Conservation (phyloP, 2,329 filamentous ascomycete genomes). For the Hypocrella siamensis region DNA sequence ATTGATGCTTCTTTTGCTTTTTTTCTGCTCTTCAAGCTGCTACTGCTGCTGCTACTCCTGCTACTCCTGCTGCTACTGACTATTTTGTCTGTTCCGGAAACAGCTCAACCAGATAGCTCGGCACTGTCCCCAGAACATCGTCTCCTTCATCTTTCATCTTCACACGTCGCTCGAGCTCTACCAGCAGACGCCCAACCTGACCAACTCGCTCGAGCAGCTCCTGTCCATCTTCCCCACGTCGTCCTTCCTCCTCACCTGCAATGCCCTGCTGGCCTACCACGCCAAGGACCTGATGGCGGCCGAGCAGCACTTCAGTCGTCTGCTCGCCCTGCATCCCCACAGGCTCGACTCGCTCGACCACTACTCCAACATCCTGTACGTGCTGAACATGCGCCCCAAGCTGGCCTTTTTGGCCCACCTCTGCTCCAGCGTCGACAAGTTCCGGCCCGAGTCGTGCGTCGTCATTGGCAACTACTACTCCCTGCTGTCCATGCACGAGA, state of each 20-base stretch:
- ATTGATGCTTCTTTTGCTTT: no score
- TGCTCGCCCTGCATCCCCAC: constrained; percentile 59
- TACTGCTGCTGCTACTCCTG: no score
- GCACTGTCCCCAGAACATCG: constrained; percentile 74
- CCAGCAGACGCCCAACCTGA: constrained; percentile 62
- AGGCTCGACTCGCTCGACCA: constrained; percentile 82
- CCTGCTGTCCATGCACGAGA: constrained; percentile 85
- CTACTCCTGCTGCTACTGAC: no score
- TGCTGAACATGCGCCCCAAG: constrained; percentile 75
- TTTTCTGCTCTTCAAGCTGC: no score
- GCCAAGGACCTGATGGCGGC: constrained; percentile 62
- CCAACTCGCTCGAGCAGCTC: constrained; percentile 61
- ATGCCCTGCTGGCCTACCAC: constrained; percentile 78
- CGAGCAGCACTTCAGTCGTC: constrained; percentile 56
- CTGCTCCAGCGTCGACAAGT: constrained; percentile 83
- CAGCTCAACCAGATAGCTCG: constrained; percentile 57
- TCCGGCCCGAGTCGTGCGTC: constrained; percentile 90
- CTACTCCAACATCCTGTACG: constrained; percentile 95
- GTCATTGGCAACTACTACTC: constrained; percentile 98
- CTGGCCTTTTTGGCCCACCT: constrained; percentile 85
- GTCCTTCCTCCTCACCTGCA: constrained; percentile 79
- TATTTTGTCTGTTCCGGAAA: no score
- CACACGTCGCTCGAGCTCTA: constrained; percentile 86
- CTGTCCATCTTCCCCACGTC: constrained; percentile 74
- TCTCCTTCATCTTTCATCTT: constrained; percentile 87